A percentile compares a stretch with the other conserved stretches of the same genome.
Evolutionary conservation across 2,329 filamentous ascomycete genomes (phyloP).

Genomic region (Pseudogymnoascus sp.): DNA sequence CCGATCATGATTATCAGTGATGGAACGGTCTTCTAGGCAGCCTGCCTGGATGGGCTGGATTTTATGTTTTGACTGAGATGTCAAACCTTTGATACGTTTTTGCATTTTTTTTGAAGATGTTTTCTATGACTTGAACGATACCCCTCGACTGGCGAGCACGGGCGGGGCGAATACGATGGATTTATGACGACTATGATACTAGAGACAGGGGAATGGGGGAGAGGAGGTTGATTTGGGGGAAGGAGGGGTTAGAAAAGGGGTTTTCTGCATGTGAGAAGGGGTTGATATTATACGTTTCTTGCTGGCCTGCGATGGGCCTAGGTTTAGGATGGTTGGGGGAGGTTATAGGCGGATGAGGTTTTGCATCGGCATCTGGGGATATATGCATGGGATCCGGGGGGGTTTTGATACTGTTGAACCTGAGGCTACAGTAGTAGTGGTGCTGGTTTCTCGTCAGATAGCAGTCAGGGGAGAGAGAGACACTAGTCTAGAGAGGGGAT

Average conservation of each 20-base stretch:
- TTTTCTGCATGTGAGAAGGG: not conserved
- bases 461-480: not conserved
- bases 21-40: slow-evolving; percentile 74
- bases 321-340: not conserved
- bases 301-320: not conserved
- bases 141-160: not conserved
- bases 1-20: slow-evolving; percentile 95
- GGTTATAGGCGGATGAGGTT: not conserved
- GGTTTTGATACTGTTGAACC: not conserved
- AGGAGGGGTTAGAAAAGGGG: not conserved
- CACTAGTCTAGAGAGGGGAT: not conserved
- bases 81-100: not conserved
- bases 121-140: slow-evolving; percentile 4
- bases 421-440: not conserved
- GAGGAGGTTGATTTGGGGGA: no score
- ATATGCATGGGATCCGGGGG: not conserved
- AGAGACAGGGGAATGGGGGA: not conserved
- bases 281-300: not conserved
- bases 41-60: not conserved
- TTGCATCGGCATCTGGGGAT: not conserved
- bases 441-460: not conserved
- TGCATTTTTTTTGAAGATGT: not conserved
- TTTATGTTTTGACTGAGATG: not conserved
- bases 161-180: not conserved
- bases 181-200: not conserved